These are phyloP conservation scores for Alternaria sp. DNA, from an alignment of 2,329 filamentous ascomycete species.

Conservation along the genomic window DNA sequence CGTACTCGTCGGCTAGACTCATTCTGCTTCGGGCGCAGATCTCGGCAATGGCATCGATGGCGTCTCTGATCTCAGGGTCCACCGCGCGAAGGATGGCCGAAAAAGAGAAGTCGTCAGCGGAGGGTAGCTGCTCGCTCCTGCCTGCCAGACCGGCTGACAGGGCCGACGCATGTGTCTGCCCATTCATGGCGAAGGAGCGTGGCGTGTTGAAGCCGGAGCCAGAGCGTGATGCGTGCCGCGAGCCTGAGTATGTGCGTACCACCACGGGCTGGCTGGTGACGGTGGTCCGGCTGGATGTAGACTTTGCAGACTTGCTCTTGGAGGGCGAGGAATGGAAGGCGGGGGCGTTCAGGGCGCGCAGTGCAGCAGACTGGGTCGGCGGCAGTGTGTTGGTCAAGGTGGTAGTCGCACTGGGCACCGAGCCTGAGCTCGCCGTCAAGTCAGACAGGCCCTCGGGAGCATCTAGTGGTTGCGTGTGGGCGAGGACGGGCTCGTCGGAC, in stretches of 20 bases:
- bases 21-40: constrained; percentile 67
- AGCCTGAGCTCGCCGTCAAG: constrained; percentile 40
- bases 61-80: constrained; percentile 63
- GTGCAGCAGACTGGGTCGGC: constrained; percentile 45
- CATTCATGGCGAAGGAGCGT: constrained; percentile 41
- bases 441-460: constrained; percentile 38
- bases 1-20: constrained; percentile 68
- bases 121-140: constrained; percentile 47
- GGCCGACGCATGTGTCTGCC: constrained; percentile 31
- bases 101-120: constrained; percentile 62
- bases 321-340: constrained; percentile 43
- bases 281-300: constrained; percentile 46
- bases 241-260: constrained; percentile 50
- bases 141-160: constrained; percentile 40
- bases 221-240: constrained; percentile 41
- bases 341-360: constrained; percentile 48
- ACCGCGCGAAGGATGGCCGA: constrained; percentile 62
- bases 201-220: constrained; percentile 42
- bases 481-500: constrained; percentile 25
- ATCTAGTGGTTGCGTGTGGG: constrained; percentile 38
- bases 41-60: constrained; percentile 67
- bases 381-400: constrained; percentile 46
- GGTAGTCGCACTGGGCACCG: constrained; percentile 44
- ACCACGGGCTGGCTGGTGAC: constrained; percentile 53
- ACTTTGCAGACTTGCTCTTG: constrained; percentile 46